Percentiles rank a stretch among this genome's conserved stretches.
Evolutionary conservation across 1,139 yeast genomes (phyloP).

Genomic region (Geotrichum europaeum): DNA sequence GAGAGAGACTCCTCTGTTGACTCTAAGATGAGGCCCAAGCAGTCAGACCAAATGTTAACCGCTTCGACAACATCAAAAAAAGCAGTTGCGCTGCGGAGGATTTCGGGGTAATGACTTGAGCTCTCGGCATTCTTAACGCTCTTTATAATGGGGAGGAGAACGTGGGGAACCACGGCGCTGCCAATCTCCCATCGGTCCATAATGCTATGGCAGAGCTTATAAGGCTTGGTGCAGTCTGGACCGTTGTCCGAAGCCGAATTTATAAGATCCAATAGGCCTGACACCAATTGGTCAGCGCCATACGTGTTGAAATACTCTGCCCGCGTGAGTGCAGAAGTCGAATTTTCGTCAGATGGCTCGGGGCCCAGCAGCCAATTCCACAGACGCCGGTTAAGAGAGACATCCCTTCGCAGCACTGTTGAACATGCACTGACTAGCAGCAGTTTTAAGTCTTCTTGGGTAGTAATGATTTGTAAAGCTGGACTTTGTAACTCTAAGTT

Average conservation of each 20-base stretch:
- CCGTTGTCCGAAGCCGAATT: conserved; percentile 33
- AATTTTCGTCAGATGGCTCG: conserved; percentile 27
- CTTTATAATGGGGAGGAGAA: conserved; percentile 60
- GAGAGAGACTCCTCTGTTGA: conserved; percentile 12
- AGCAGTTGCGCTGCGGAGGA: conserved; percentile 53
- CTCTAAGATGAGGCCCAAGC: conserved; percentile 39
- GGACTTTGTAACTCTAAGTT: conserved; percentile 61
- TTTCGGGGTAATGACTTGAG: conserved; percentile 33
- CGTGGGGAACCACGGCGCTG: conserved; percentile 56
- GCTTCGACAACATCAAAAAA: conserved; percentile 87
- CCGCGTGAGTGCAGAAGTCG: conserved; percentile 27
- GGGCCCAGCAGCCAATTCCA: conserved; percentile 95
- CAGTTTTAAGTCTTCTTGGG: conserved; percentile 49
- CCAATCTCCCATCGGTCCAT: conserved; percentile 96
- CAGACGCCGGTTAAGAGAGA: conserved; percentile 86
- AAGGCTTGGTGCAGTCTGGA: conserved; percentile 44
- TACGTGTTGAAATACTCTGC: conserved; percentile 51
- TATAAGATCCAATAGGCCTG: conserved; percentile 50
- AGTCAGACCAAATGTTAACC: conserved; percentile 63
- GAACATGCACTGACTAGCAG: conserved; percentile 59
- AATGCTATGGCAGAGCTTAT: conserved; percentile 60
- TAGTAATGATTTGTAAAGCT: conserved; percentile 45
- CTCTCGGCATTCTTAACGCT: conserved; percentile 25
- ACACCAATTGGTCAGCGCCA: conserved; percentile 47
- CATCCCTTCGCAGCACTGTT: conserved; percentile 73